Base-by-base conservation (phyloP, 148 eudicot species). In the Rheum nobile region DNA sequence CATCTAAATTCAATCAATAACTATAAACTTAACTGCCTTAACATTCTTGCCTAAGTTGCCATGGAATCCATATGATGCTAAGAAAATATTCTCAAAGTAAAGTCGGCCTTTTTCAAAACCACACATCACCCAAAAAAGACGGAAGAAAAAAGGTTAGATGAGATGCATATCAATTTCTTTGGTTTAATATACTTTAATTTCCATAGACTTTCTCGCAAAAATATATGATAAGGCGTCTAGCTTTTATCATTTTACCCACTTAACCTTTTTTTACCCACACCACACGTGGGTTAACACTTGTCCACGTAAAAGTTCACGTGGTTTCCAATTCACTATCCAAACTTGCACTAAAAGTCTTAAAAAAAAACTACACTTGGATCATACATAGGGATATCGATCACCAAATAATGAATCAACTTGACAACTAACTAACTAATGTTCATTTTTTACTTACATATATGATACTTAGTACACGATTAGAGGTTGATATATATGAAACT, bases 271-370 rank as follows among this genome's bases (percentile, higher is more conserved):
- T 57, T 10, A 57, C 31, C 29, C 37, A 31, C n/a, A 65, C 70
- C 70, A 61, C 70, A 65, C 70, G 70, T 65, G 70, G 41, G 31
- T 61, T 65, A 8, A 65, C 70, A 65, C 70, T 65, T 65, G 70
- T 34, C 41, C 39, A 65, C n/a, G 39, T 65, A 34, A 14, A 61
- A 61, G 19, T 12, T 61, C 67, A 61, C 37, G 67, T 61, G 70
- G 21, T 34, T 65, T 65, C 70, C 70, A 32, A 31, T 16, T 65
- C 70, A 65, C 70, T 34, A 65, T 34, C 70, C 70, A 32, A 14
- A 63, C 24, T 31, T 31, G 67, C 24, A 54, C 67, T 28, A 9
- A 59, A 28, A 59, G 10, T 41, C 43, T 41, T 4, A 37, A 41
- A 41, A 41, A 6, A 19, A 29, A 11, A 11, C 28, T 50, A n/a